Evolutionary conservation across 345 rosid species (phyloP), one percentile per base, ranked within the genome.

Genomic region (Microthlaspi erraticum): DNA sequence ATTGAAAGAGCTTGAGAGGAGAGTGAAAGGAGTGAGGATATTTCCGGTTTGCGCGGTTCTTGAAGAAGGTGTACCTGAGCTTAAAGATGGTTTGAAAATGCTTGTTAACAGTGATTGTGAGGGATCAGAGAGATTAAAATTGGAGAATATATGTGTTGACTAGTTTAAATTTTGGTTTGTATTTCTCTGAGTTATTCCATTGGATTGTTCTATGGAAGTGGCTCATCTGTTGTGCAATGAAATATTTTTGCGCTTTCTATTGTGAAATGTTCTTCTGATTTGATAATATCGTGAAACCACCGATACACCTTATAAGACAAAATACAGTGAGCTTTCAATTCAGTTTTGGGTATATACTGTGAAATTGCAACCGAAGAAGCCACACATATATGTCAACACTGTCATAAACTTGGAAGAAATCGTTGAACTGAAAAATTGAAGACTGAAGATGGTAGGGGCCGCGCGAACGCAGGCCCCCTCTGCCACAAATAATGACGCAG

Each of bases 41-140:
- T 88, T 70, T 81, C 90, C 88, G 9, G 87, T 89, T 3, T 87
- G 93, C 23, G 98, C 91, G 14, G 93, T 91, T 46, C 75, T 91
- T 72, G 95, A 82, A 71, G 98, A 91, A 66, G 99, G 97, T 37
- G 81, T 94, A 5, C 65, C 84, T 7, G 96, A 91, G 81, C 77
- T 89, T 20, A 94, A 88, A 85, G 86, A 77, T 56, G 96, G 92
- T 76, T 86, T 88, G 49, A 87, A 81, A 83, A 74, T 70, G 81
- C 96, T 91, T 31, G 85, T 88, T 41, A 79, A 81, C 45, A 75
- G 72, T 39, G 81, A 73, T 41, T 75, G 60, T 57, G 82, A 78
- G 42, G 48, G 63, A 54, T 75, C 83, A 2, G 70, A 71, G 66
- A 56, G 68, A 58, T 91, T 85, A 5, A 71, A 51, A 70, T 51